A percentile compares a stretch with the other conserved stretches of the same genome.
Conservation (phyloP, 306 rosid species). For the Citrullus mucosospermus region DNA sequence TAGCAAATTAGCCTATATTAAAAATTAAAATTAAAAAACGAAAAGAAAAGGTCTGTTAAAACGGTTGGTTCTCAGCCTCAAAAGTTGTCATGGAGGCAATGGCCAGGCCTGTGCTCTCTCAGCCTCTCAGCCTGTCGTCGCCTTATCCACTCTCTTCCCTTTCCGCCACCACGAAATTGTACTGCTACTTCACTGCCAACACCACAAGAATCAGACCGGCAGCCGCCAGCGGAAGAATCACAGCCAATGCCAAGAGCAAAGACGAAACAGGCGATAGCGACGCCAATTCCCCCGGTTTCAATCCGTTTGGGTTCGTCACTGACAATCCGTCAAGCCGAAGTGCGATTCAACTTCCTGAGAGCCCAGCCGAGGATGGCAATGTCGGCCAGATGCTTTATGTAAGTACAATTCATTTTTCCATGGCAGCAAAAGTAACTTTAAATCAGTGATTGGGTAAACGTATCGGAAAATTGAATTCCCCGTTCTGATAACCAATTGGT, state of each 20-base stretch:
- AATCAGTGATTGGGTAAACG: neutral
- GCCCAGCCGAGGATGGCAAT: conserved; percentile 89
- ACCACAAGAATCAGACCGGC: conserved; percentile 9
- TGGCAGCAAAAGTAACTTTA: neutral
- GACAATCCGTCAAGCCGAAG: conserved; percentile 85
- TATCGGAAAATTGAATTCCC: neutral
- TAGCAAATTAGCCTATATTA: too few relatives aligned
- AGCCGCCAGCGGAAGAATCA: conserved; percentile 7
- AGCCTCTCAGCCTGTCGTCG: conserved; percentile 28
- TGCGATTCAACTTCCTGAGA: conserved; percentile 72
- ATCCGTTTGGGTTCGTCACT: conserved; percentile 93
- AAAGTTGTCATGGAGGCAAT: neutral
- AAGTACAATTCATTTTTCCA: conserved; percentile 10
- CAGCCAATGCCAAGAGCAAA: conserved; percentile 40
- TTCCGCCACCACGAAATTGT: conserved; percentile 9
- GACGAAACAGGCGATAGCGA: conserved; percentile 24
- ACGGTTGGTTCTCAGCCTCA: conserved; percentile 11
- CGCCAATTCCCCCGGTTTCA: conserved; percentile 40
- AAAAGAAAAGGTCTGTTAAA: conserved; percentile 2
- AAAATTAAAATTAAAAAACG: too few relatives aligned
- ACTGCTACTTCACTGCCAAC: neutral
- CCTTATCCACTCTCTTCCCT: conserved; percentile 11
- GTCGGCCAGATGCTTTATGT: conserved; percentile 95
- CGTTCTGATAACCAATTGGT: neutral
- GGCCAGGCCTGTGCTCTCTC: conserved; percentile 35